Evolutionary conservation across 441 rosid species (phyloP), one percentile per base, ranked within the genome.

Genomic region (Brassica balearica): DNA sequence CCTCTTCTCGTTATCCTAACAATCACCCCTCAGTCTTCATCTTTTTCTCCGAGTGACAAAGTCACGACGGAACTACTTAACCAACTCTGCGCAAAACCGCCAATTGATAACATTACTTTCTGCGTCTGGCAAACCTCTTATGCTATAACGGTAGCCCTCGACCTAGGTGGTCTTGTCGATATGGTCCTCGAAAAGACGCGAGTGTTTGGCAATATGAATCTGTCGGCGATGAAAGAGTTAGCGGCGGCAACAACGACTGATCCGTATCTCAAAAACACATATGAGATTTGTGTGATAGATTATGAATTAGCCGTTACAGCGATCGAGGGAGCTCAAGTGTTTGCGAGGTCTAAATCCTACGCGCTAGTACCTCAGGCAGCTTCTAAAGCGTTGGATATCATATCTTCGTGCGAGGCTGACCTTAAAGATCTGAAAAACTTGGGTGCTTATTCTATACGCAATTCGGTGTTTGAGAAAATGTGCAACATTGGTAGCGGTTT

Each of bases 101-200:
- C 74, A 34, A 34, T 67, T 14, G 12, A 32, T 53, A 73, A 61
- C 10, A 55, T 6, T 0, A 10, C 32, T 6, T 73, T 79, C 25
- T 79, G 78, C 60, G 1, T 68, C 27, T 79, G 82, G 82, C 20
- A 62, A 51, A 62, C 17, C 25, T 55, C 27, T 41, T 65, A 73
- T 41, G 67, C 74, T 15, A 19, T 4, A 38, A 53, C 75, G 0
- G 8, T 15, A 27, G 29, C 66, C 9, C 19, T 55, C 14, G 59
- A 79, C 82, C 8, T 79, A 1, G 6, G 11, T 10, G 74, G 78
- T 73, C 78, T 79, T 23, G 20, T 79, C 3, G 41, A 5, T 11
- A 1, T 36, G 38, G 41, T 79, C 74, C 0, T 79, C 7, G 14
- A 62, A 7, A 68, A 63, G 14, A 79, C 75, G 1, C 12, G 38